These are phyloP conservation scores for Tolypocladium cylindrosporum DNA, from an alignment of 2,329 filamentous ascomycete genomes.

Conservation along the genomic window DNA sequence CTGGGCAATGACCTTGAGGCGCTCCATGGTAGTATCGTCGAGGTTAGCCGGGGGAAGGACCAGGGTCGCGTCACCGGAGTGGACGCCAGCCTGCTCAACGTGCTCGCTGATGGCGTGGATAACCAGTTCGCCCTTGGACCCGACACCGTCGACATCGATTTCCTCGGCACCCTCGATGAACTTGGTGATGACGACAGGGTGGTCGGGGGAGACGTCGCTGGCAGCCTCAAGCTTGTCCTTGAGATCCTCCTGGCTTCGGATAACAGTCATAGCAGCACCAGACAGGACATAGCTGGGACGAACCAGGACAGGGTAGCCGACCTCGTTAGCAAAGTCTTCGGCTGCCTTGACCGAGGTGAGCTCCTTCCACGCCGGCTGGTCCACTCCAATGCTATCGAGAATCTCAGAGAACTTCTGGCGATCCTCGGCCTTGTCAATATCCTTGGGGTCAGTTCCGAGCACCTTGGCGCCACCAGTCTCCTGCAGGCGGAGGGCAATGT, in stretches of 20 bases:
- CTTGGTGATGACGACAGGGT: conserved; percentile 96
- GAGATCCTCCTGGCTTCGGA: conserved; percentile 76
- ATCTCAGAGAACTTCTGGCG: conserved; percentile 98
- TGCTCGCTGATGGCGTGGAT: conserved; percentile 92
- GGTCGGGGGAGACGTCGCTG: conserved; percentile 82
- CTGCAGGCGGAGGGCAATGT: conserved; percentile 90
- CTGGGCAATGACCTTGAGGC: conserved; percentile 88
- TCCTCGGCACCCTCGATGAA: conserved; percentile 96
- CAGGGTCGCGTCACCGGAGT: conserved; percentile 93
- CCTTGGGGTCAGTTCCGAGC: conserved; percentile 81
- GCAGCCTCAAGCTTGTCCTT: conserved; percentile 92
- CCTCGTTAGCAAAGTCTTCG: conserved; percentile 73
- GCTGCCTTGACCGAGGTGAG: conserved; percentile 82
- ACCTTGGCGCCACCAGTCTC: conserved; percentile 84
- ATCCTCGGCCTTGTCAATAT: conserved; percentile 97
- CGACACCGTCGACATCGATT: conserved; percentile 93
- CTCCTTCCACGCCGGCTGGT: conserved; percentile 97
- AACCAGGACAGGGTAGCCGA: conserved; percentile 90
- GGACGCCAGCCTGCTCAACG: conserved; percentile 92
- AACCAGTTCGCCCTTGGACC: conserved; percentile 74
- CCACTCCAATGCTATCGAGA: conserved; percentile 89
- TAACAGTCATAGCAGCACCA: conserved; percentile 97
- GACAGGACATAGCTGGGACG: conserved; percentile 93
- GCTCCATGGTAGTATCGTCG: conserved; percentile 66
- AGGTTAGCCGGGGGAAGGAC: conserved; percentile 80